phyloP scores from a whole-genome alignment of 1,284 basidiomycete genomes.

The Mycosarcoma mackinlayi region DNA sequence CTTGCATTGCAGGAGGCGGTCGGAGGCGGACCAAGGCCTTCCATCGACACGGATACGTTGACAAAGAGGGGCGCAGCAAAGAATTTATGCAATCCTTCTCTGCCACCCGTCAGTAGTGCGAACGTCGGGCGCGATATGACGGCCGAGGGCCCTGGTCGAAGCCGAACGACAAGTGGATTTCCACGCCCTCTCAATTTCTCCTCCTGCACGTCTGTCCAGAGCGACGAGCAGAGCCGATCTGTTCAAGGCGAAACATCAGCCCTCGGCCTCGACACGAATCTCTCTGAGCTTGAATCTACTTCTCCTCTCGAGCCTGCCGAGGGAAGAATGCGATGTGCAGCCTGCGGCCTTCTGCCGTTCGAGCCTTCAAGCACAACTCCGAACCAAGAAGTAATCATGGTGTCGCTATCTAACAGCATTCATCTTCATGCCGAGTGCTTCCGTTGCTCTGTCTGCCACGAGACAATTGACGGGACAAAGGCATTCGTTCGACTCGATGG shows the following conservation, averaged over 20 bases:
- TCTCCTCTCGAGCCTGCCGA: slow-evolving; percentile 15
- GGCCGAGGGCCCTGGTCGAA: neutral
- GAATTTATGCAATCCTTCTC: slow-evolving; percentile 28
- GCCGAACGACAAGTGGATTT: slow-evolving; percentile 24
- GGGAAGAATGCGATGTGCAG: slow-evolving; percentile 23
- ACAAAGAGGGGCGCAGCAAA: slow-evolving; percentile 6
- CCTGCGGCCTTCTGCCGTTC: slow-evolving; percentile 48
- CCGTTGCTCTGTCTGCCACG: slow-evolving; percentile 40
- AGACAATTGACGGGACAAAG: slow-evolving; percentile 36
- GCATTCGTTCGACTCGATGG: slow-evolving; percentile 39
- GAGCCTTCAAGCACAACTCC: slow-evolving; percentile 14
- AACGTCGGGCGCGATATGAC: neutral
- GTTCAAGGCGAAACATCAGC: no score
- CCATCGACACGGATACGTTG: no score
- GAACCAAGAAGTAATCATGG: slow-evolving; percentile 40
- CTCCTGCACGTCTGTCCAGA: slow-evolving; percentile 10
- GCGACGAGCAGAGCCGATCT: slow-evolving; percentile 1
- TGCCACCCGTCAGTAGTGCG: neutral
- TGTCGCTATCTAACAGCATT: slow-evolving; percentile 27
- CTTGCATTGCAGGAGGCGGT: neutral
- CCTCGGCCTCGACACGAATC: no score
- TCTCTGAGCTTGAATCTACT: neutral
- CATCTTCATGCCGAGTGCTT: slow-evolving; percentile 58
- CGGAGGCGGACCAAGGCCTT: no score
- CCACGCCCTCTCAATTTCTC: slow-evolving; percentile 29